phyloP scores from a whole-genome alignment of 805 yeast genomes.

The Schwanniomyces vanrijiae region DNA sequence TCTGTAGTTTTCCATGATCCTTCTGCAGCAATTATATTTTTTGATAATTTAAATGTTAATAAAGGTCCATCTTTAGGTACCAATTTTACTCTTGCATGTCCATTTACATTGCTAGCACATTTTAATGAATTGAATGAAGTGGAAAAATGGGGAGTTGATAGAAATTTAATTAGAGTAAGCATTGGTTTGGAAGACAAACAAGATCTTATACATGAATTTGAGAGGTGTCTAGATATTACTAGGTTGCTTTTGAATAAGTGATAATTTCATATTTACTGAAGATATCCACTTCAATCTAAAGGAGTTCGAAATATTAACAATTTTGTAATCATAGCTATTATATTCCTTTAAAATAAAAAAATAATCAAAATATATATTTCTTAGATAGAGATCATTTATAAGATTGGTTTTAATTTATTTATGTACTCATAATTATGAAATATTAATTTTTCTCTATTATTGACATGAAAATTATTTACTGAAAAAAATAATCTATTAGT shows the following conservation, averaged over 20 bases:
- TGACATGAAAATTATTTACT: too few relatives aligned
- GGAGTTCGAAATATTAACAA: too few relatives aligned
- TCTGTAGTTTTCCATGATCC: slow-evolving; percentile 69
- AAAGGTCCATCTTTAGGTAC: slow-evolving; percentile 94
- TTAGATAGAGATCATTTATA: too few relatives aligned
- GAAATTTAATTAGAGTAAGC: slow-evolving; percentile 74
- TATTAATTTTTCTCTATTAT: too few relatives aligned
- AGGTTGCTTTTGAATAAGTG: background rate
- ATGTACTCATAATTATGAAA: too few relatives aligned
- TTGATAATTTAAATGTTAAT: slow-evolving; percentile 63
- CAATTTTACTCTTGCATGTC: slow-evolving; percentile 85
- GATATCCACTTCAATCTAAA: too few relatives aligned
- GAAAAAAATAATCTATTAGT: too few relatives aligned
- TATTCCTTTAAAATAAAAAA: too few relatives aligned
- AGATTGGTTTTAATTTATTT: too few relatives aligned
- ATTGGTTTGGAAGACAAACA: slow-evolving; percentile 78
- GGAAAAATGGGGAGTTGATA: slow-evolving; percentile 79
- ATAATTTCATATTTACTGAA: too few relatives aligned
- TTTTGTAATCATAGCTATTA: too few relatives aligned
- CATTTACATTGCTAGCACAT: slow-evolving; percentile 85
- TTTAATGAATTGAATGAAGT: slow-evolving; percentile 78
- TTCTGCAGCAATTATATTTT: slow-evolving; percentile 68
- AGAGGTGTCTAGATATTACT: background rate
- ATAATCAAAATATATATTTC: too few relatives aligned
- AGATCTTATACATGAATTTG: slow-evolving; percentile 35